These are phyloP conservation scores for Plasmopara halstedii DNA, from an alignment of 352 stramenopile genomes.

Conservation along the genomic window DNA sequence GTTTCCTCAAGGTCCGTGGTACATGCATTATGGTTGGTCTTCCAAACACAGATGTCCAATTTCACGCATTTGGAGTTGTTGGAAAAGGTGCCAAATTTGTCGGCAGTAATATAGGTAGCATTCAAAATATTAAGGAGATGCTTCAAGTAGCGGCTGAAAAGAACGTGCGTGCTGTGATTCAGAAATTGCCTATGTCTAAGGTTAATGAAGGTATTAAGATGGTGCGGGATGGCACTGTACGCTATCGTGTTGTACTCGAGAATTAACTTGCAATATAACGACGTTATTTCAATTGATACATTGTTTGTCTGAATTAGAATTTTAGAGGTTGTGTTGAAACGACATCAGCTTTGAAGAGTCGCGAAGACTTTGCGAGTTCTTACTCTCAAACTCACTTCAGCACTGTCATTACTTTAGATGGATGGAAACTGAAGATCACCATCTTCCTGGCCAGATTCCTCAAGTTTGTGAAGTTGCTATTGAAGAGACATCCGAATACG, in stretches of 20 bases:
- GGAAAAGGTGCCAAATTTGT: slow-evolving; percentile 27
- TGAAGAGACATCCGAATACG: slow-evolving; percentile 12
- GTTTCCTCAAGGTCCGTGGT: slow-evolving; percentile 44
- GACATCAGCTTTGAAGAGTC: background rate
- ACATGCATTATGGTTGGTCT: slow-evolving; percentile 63
- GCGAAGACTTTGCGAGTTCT: background rate
- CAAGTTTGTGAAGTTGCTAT: slow-evolving; percentile 13
- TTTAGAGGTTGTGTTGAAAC: no score
- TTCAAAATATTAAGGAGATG: slow-evolving; percentile 74
- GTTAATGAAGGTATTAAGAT: slow-evolving; percentile 38
- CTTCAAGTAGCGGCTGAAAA: slow-evolving; percentile 68
- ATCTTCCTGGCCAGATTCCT: slow-evolving; percentile 18
- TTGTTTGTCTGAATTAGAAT: no score
- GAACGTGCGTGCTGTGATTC: slow-evolving; percentile 49
- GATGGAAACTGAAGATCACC: slow-evolving; percentile 23
- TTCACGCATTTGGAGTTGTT: slow-evolving; percentile 46
- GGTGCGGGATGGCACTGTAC: slow-evolving; percentile 32
- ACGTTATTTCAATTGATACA: no score
- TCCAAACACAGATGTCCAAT: slow-evolving; percentile 52
- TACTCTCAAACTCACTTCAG: slow-evolving; percentile 2
- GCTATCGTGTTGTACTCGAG: slow-evolving; percentile 48
- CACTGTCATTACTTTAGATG: slow-evolving; percentile 18
- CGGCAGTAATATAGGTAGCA: slow-evolving; percentile 42
- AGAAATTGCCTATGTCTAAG: slow-evolving; percentile 40
- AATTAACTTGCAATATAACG: slow-evolving; percentile 10